phyloP scores from a whole-genome alignment of 2,329 filamentous ascomycete genomes.

The Ophiostoma sp. region DNA sequence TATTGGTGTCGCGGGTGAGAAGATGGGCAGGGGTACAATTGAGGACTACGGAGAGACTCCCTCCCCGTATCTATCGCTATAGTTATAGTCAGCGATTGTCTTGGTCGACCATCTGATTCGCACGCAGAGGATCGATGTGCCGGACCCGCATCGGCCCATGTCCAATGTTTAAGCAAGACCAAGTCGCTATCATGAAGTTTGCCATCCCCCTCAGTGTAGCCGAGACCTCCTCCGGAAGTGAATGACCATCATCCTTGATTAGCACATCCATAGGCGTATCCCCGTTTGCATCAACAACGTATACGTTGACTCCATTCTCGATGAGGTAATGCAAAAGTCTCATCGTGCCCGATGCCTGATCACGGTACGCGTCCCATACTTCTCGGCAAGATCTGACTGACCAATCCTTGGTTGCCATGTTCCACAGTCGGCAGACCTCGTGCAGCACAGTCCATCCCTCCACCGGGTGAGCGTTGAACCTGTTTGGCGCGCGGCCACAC shows the following conservation, averaged over 20 bases:
- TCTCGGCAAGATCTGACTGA: neutral
- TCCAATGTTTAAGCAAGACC: neutral
- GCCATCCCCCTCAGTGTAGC: neutral
- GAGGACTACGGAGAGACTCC: conserved; percentile 25
- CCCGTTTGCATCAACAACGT: neutral
- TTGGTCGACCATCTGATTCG: neutral
- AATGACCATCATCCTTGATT: neutral
- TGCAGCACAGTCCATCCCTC: conserved; percentile 8
- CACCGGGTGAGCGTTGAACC: neutral
- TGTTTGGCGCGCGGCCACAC: neutral
- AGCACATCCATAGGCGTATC: neutral
- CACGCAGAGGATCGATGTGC: neutral
- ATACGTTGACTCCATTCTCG: neutral
- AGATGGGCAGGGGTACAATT: conserved; percentile 21
- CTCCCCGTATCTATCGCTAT: neutral
- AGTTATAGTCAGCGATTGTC: neutral
- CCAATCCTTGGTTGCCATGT: neutral
- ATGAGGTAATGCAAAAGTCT: neutral
- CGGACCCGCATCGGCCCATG: too few relatives aligned
- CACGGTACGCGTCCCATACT: neutral
- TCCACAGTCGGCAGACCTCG: conserved; percentile 19
- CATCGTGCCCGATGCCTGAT: neutral
- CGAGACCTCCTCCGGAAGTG: neutral
- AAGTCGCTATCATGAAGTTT: neutral
- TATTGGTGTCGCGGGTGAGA: conserved; percentile 25